Evolutionary conservation across 441 rosid species (phyloP).

Genomic region (Daphne laureola): DNA sequence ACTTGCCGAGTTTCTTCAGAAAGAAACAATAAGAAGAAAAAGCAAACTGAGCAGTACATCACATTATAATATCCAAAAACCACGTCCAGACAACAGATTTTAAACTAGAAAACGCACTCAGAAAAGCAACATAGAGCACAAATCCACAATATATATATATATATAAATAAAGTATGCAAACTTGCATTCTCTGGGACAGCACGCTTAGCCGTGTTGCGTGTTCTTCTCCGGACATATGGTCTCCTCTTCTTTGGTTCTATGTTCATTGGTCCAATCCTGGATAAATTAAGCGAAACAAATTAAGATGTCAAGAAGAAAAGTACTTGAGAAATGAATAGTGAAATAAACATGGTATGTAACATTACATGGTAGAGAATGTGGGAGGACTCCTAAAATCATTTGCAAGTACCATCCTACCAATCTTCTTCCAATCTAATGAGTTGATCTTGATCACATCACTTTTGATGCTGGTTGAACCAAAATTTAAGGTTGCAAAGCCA

Average conservation of each 20-base stretch:
- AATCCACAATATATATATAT: too few relatives aligned
- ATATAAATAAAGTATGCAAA: not conserved
- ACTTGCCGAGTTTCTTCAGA: too few relatives aligned
- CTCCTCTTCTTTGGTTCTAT: constrained; percentile 8
- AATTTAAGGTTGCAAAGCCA: constrained; percentile 5
- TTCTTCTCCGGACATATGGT: constrained; percentile 13
- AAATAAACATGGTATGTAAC: not conserved
- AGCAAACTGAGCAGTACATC: too few relatives aligned
- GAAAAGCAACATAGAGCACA: too few relatives aligned
- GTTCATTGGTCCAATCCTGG: constrained; percentile 25
- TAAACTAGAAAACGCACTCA: too few relatives aligned
- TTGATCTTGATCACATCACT: not conserved
- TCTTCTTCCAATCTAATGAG: constrained; percentile 17
- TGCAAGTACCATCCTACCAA: constrained; percentile 19
- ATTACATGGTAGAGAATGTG: constrained; percentile 27
- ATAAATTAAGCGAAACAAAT: not conserved
- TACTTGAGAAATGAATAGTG: not conserved
- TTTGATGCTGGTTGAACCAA: constrained; percentile 5
- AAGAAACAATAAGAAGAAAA: too few relatives aligned
- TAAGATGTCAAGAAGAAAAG: not conserved
- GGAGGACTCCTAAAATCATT: constrained; percentile 11
- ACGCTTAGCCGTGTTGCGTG: not conserved
- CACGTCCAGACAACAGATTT: too few relatives aligned
- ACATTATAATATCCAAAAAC: too few relatives aligned
- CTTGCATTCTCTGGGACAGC: constrained; percentile 17